phyloP scores from a whole-genome alignment of 225 moss, liverwort and hornwort genomes.

The Physcomitrellopsis africana region DNA sequence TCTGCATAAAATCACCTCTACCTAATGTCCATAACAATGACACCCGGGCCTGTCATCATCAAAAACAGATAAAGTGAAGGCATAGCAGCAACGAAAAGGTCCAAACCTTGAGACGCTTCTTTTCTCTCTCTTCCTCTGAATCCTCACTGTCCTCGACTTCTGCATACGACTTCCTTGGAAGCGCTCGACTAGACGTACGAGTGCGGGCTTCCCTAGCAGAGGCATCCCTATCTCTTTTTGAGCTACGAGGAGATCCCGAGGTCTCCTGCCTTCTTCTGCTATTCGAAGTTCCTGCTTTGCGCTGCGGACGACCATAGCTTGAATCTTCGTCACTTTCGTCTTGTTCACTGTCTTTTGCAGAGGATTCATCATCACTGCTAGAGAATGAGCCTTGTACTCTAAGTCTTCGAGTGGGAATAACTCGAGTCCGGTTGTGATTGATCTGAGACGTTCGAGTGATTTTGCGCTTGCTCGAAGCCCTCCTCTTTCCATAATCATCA shows the following conservation, averaged over 20 bases:
- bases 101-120: conserved; percentile 90
- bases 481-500: conserved; percentile 66
- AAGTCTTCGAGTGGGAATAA: conserved; percentile 62
- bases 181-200: conserved; percentile 87
- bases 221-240: conserved; percentile 58
- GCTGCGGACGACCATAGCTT: conserved; percentile 68
- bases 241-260: conserved; percentile 54
- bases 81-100: conserved; percentile 12
- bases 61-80: neutral
- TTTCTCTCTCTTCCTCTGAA: conserved; percentile 86
- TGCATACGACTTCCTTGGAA: conserved; percentile 97
- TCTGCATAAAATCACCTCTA: neutral
- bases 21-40: neutral
- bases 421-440: conserved; percentile 59
- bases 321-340: conserved; percentile 79
- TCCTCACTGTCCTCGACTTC: conserved; percentile 97
- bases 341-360: conserved; percentile 89
- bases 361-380: conserved; percentile 81
- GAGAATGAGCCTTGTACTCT: conserved; percentile 72
- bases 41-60: neutral
- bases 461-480: conserved; percentile 61
- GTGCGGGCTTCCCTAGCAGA: conserved; percentile 85
- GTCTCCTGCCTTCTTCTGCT: conserved; percentile 68
- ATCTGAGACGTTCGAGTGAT: conserved; percentile 53
- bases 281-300: conserved; percentile 46